Evolutionary conservation across 1,139 yeast species (phyloP).

Genomic region (Pneumocystis sp.): DNA sequence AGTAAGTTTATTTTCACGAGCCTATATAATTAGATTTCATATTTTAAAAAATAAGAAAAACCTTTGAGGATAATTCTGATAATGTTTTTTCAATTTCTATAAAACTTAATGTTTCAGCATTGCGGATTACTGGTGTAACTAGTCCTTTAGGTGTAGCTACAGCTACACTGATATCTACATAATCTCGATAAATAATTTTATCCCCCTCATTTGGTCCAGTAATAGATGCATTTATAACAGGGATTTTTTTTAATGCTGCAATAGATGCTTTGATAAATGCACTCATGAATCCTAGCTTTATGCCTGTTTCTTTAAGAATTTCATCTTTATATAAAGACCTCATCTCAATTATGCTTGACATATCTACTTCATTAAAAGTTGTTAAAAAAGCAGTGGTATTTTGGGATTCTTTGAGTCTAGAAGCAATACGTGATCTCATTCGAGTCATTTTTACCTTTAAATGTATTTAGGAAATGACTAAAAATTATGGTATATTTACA

Average conservation of each 20-base stretch:
- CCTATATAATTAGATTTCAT: conserved; percentile 22
- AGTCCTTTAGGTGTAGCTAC: conserved; percentile 99
- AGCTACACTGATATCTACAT: conserved; percentile 88
- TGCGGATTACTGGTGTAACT: conserved; percentile 95
- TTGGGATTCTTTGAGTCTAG: conserved; percentile 97
- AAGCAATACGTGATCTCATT: conserved; percentile 98
- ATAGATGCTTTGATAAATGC: conserved; percentile 90
- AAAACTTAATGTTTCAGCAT: conserved; percentile 81
- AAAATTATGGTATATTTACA: not conserved
- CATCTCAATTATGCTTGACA: conserved; percentile 85
- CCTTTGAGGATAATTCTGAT: conserved; percentile 58
- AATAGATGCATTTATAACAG: conserved; percentile 90
- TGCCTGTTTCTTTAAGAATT: conserved; percentile 81
- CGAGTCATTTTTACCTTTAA: conserved; percentile 82
- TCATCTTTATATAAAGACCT: conserved; percentile 95
- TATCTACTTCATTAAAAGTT: conserved; percentile 95
- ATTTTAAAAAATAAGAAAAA: not conserved
- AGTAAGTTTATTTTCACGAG: conserved; percentile 92
- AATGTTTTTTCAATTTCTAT: conserved; percentile 86
- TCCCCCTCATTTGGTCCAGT: conserved; percentile 58
- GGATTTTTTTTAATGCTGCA: conserved; percentile 86
- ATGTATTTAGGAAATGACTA: not conserved
- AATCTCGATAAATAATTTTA: conserved; percentile 91
- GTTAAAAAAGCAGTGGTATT: conserved; percentile 97
- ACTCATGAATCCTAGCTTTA: conserved; percentile 98